Conservation (phyloP, 2,329 filamentous ascomycete species). For the Triangularia setosa region DNA sequence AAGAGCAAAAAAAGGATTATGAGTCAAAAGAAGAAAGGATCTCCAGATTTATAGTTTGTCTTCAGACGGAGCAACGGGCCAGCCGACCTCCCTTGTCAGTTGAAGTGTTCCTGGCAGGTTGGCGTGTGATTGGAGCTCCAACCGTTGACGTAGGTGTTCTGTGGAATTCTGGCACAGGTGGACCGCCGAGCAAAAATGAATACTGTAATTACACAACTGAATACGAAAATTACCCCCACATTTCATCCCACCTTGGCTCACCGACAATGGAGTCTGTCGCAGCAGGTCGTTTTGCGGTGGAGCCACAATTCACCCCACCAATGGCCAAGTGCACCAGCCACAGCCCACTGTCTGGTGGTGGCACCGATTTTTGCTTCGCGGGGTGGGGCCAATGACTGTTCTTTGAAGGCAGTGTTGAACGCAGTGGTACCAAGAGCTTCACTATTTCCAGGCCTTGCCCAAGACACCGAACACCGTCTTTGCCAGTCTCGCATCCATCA, state of each 20-base stretch:
- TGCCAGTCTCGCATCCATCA: not conserved
- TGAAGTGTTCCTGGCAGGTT: not conserved
- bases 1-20: not conserved
- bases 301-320: not conserved
- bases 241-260: not conserved
- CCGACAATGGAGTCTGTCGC: not conserved
- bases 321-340: not conserved
- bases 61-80: not conserved
- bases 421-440: not conserved
- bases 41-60: not conserved
- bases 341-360: not conserved
- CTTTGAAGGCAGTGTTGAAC: not conserved
- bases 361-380: not conserved
- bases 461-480: not conserved
- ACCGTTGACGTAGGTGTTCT: slow-evolving; percentile 1
- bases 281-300: not conserved
- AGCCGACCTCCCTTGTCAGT: not conserved
- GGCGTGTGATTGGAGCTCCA: not conserved
- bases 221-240: not conserved
- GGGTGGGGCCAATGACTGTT: not conserved
- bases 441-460: not conserved
- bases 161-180: not conserved
- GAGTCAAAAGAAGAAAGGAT: not conserved
- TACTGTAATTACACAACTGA: not conserved
- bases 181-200: not conserved